Base-by-base conservation (phyloP, 1,284 basidiomycete species). In the Taiwanofungus camphoratus region DNA sequence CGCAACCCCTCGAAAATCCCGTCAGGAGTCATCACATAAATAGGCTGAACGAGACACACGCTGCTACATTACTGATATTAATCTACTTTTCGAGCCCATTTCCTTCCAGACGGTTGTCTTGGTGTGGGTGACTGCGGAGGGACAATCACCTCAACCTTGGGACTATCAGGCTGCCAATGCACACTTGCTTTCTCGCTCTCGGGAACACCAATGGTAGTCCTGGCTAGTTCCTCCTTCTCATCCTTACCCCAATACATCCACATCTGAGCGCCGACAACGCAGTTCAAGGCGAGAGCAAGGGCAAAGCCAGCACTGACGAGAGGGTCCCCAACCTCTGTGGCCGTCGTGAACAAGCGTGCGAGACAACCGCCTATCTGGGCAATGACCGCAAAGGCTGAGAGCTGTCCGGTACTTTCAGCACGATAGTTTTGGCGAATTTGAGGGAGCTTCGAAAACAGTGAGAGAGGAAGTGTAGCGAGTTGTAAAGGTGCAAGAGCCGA, bases 271-370 rank as follows among this genome's bases (percentile, higher is more conserved):
- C 85, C 92, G 15, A 96, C 65, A 11, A 94, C 71, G 48, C 80
- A 52, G 62, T 97, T 97, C 13, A 96, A 70, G 8, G 79, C 46
- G 0, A 93, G 76, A 0, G 89, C 89, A 13, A 91, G 73, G 0
- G 75, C 79, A 59, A 92, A 96, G 30, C 89, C 87, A 37, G 86
- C 82, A 26, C 81, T 71, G 45, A 96, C 76, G 49, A 94, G 71
- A 3, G 62, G 52, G 63, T 96, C 93, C 42, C 82, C 79, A 45
- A 94, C 82, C 62, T 96, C 93, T 31, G 83, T 84, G 5, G 80
- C 73, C 5, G 90, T 94, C 1, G 93, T 97, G 69, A 92, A 96
- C 13, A 96, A 66, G 32, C 93, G 74, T 0, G 92, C 93, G 32
- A 91, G 68, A 62, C 91, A 94, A 15, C 92, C 93, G 1, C 74